phyloP scores from a whole-genome alignment of 352 stramenopile genomes.

The Elongisporangium anandrum region DNA sequence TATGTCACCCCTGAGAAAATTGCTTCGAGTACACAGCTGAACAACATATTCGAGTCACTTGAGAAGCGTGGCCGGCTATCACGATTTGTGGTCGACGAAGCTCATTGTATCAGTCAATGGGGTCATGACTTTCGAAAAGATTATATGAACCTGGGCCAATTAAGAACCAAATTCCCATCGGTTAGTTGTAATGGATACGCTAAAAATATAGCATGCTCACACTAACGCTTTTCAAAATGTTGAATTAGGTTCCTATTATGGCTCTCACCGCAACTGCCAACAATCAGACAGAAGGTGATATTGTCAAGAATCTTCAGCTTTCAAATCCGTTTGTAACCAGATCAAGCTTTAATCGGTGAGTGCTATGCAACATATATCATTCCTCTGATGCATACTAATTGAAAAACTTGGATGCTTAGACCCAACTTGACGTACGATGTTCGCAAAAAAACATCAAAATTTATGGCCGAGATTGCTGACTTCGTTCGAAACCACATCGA shows the following conservation, averaged over 20 bases:
- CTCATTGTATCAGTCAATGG: conserved; percentile 98
- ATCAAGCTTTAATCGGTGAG: conserved; percentile 82
- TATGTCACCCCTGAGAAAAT: conserved; percentile 99
- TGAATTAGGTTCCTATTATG: conserved; percentile 77
- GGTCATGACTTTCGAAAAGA: conserved; percentile 99
- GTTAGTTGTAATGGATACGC: conserved; percentile 53
- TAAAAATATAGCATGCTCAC: too few species aligned
- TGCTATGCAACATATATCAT: not conserved
- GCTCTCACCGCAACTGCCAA: conserved; percentile 86
- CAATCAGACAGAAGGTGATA: conserved; percentile 77
- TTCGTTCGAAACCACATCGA: conserved; percentile 80
- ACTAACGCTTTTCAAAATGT: conserved; percentile 1
- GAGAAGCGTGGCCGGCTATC: conserved; percentile 84
- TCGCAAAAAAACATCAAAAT: conserved; percentile 73
- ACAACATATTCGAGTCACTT: conserved; percentile 81
- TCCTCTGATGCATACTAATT: not conserved
- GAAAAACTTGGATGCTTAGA: conserved; percentile 15
- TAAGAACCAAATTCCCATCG: conserved; percentile 92
- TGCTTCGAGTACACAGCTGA: conserved; percentile 79
- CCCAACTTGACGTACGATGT: conserved; percentile 85
- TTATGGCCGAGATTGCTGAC: conserved; percentile 74
- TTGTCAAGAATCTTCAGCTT: conserved; percentile 73
- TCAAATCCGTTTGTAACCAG: conserved; percentile 73
- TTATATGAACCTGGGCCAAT: conserved; percentile 93
- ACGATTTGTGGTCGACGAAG: conserved; percentile 96